Conservation (phyloP, 345 rosid genomes). For the Linum lewisii region DNA sequence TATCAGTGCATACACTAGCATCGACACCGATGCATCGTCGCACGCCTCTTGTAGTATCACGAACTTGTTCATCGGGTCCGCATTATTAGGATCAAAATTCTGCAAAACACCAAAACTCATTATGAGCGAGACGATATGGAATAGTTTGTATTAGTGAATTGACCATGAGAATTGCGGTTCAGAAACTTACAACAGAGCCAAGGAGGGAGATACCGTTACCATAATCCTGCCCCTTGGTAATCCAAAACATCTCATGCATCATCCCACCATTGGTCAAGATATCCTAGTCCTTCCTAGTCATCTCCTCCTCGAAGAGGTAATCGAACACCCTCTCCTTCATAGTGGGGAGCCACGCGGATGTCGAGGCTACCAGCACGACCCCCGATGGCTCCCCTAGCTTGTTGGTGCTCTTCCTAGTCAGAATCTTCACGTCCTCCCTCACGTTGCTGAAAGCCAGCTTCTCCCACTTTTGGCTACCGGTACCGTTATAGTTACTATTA, state of each 20-base stretch:
- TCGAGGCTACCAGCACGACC: slow-evolving; percentile 43
- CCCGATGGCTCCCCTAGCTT: slow-evolving; percentile 44
- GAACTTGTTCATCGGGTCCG: slow-evolving; percentile 28
- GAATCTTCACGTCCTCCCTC: slow-evolving; percentile 39
- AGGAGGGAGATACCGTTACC: slow-evolving; percentile 43
- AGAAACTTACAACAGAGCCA: slow-evolving; percentile 38
- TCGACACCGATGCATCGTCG: slow-evolving; percentile 43
- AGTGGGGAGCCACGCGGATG: slow-evolving; percentile 57
- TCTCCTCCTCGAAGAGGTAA: slow-evolving; percentile 36
- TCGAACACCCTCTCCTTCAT: slow-evolving; percentile 44
- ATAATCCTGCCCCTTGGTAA: slow-evolving; percentile 28
- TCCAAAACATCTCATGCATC: slow-evolving; percentile 35
- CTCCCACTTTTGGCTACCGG: slow-evolving; percentile 40
- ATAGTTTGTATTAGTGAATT: no score
- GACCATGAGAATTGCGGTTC: background rate
- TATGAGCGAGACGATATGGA: no score
- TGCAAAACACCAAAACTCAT: slow-evolving; percentile 12
- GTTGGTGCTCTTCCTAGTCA: slow-evolving; percentile 31
- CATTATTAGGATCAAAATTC: slow-evolving; percentile 17
- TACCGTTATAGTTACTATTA: no score
- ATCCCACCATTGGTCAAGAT: slow-evolving; percentile 36
- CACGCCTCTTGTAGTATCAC: slow-evolving; percentile 61
- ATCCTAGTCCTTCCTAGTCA: slow-evolving; percentile 47
- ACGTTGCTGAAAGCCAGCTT: slow-evolving; percentile 31
- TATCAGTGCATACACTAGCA: slow-evolving; percentile 55